phyloP scores from a whole-genome alignment of 2,329 filamentous ascomycete species.

The Aspergillus sp. region DNA sequence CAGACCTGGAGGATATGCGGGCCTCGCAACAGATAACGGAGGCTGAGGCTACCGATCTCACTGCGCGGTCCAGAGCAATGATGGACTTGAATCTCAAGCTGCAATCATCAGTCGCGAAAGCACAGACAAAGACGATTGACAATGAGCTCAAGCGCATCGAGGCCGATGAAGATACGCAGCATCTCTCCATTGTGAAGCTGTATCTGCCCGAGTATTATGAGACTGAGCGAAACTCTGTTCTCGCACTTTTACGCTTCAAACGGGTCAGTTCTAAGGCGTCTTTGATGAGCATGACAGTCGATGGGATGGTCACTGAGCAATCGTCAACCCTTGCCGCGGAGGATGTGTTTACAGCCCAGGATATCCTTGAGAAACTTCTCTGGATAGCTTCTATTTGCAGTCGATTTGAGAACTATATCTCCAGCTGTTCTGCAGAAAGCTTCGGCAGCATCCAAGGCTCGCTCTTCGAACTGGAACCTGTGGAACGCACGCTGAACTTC shows the following conservation, averaged over 20 bases:
- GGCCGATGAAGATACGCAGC: conserved; percentile 84
- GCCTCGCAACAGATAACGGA: conserved; percentile 92
- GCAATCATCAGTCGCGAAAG: conserved; percentile 85
- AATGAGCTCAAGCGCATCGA: conserved; percentile 85
- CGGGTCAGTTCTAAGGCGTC: conserved; percentile 86
- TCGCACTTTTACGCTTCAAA: conserved; percentile 85
- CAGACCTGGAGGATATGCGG: conserved; percentile 87
- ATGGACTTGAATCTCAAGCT: conserved; percentile 96
- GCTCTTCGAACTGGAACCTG: conserved; percentile 84
- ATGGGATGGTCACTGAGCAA: conserved; percentile 74
- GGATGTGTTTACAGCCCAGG: conserved; percentile 77
- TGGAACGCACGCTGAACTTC: conserved; percentile 83
- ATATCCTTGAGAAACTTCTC: conserved; percentile 81
- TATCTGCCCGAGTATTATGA: conserved; percentile 87
- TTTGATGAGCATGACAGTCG: conserved; percentile 76
- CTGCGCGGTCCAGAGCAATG: conserved; percentile 86
- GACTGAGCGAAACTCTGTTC: conserved; percentile 80
- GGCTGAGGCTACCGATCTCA: conserved; percentile 87
- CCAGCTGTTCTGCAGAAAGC: conserved; percentile 74
- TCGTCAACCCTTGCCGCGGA: conserved; percentile 70
- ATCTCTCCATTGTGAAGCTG: conserved; percentile 83
- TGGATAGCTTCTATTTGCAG: conserved; percentile 84
- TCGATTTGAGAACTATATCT: conserved; percentile 80
- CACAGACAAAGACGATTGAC: conserved; percentile 92
- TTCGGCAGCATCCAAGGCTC: conserved; percentile 81